phyloP scores from a whole-genome alignment of 2,329 filamentous ascomycete genomes.

The Penicillium glabrum region DNA sequence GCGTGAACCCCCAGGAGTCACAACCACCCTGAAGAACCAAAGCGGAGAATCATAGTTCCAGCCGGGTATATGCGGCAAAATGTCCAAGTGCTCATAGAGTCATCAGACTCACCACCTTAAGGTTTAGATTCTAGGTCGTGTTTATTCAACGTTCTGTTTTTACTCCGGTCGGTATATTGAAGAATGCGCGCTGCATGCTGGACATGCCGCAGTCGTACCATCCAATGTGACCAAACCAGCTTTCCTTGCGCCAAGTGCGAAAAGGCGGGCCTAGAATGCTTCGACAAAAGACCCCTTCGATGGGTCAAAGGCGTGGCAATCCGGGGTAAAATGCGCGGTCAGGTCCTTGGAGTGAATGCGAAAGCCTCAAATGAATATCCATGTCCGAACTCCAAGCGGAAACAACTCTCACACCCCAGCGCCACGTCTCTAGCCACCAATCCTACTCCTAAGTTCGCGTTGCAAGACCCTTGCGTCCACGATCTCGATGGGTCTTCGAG shows the following conservation, averaged over 20 bases:
- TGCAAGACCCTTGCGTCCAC: conserved; percentile 8
- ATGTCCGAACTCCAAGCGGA: background rate
- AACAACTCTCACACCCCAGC: background rate
- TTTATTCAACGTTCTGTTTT: too few species aligned
- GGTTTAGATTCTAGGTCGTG: too few species aligned
- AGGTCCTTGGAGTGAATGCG: conserved; percentile 4
- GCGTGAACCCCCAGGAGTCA: too few species aligned
- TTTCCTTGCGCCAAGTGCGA: conserved; percentile 31
- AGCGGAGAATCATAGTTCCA: background rate
- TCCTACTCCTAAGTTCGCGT: background rate
- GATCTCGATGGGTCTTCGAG: conserved; percentile 8
- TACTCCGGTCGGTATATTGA: too few species aligned
- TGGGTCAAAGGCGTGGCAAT: conserved; percentile 35
- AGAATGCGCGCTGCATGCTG: conserved; percentile 21
- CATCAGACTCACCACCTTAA: too few species aligned
- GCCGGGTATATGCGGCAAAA: too few species aligned
- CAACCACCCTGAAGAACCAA: too few species aligned
- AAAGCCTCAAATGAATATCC: background rate
- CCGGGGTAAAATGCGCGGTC: conserved; percentile 28
- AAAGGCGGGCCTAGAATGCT: conserved; percentile 31
- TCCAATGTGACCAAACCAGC: conserved; percentile 29
- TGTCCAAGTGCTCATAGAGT: too few species aligned
- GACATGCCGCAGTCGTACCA: conserved; percentile 33
- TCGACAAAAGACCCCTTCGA: conserved; percentile 28
- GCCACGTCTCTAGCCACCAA: background rate